Conservation (phyloP, 306 rosid genomes). For the Vigna unguiculata region DNA sequence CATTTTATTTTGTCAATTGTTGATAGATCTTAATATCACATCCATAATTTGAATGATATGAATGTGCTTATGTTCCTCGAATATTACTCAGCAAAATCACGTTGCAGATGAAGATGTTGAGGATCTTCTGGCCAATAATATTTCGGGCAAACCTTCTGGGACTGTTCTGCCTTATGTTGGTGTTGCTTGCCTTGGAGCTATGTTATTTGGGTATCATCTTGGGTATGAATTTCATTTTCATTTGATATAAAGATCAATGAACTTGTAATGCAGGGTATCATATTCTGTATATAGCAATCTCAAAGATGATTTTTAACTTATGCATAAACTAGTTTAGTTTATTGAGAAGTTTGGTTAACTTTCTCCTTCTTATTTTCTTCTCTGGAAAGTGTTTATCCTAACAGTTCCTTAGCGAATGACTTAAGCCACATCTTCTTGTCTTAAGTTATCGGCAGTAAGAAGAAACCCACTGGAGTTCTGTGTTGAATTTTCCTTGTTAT, state of each 20-base stretch:
- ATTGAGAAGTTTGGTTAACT: too few species aligned
- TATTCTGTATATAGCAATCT: not conserved
- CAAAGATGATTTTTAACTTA: not conserved
- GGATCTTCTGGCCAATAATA: conserved; percentile 54
- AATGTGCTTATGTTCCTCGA: not conserved
- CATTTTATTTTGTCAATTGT: not conserved
- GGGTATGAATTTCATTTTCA: conserved; percentile 64
- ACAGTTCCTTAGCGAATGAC: not conserved
- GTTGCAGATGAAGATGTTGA: conserved; percentile 83
- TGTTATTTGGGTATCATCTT: conserved; percentile 95
- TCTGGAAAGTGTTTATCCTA: too few species aligned
- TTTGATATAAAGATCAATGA: conserved; percentile 10
- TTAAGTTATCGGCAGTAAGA: conserved; percentile 8
- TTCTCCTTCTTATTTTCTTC: too few species aligned
- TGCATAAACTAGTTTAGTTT: too few species aligned
- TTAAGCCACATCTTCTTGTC: not conserved
- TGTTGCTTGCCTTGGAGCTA: conserved; percentile 95
- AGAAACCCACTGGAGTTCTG: conserved; percentile 14
- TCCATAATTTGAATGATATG: not conserved
- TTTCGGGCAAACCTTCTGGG: conserved; percentile 71
- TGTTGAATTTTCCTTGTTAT: conserved; percentile 26
- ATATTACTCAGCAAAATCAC: conserved; percentile 12
- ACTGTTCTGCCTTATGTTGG: conserved; percentile 91
- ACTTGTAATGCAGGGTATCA: not conserved
- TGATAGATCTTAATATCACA: conserved; percentile 1